Base-by-base conservation (phyloP, 371 early-diverging fungal genomes). In the Lichtheimia ornata region DNA sequence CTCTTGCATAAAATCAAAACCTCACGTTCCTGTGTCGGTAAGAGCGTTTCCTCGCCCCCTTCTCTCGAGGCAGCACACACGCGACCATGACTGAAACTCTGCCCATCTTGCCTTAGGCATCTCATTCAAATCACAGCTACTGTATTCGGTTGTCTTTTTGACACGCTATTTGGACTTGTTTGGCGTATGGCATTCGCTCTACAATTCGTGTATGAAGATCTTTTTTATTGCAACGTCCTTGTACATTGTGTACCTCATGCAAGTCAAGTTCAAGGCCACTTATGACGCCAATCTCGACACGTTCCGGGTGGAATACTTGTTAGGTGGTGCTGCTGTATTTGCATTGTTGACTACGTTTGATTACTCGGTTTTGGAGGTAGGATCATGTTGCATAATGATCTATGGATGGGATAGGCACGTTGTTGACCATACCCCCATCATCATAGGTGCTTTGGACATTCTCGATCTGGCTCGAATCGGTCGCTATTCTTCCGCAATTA, bases 401-500 rank as follows among this genome's bases (percentile, higher is more conserved):
- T 41, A 41, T 53, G 50, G 14, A 45, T 40, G 55, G 25, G n/a
- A 17, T n/a, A 47, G 22, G 22, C 17, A 18, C 4, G 30, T 6
- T 7, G 30, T 15, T 43, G 0, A 11, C 27, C 44, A n/a, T n/a
- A n/a, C n/a, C n/a, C n/a, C n/a, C n/a, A 27, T 18, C 47, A n/a
- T 47, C n/a, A n/a, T 41, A 66, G 93, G 77, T 94, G 14, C 67
- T 96, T 5, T 99, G 98, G 96, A 83, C 94, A 3, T 97, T 97
- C 73, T 98, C 99, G 17, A 89, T 99, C 58, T 95, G 93, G 72
- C 84, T 99, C 43, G 99, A 99, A 73, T 83, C 96, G 4, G 96
- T 98, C 0, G 97, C 99, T 4, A 99, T 99, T 77, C 72, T 99
- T 51, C 99, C 99, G 17, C 99, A 99, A 74, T 86, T 99, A 27